Conservation (phyloP, 441 rosid genomes). For the Mallotus repandus region DNA sequence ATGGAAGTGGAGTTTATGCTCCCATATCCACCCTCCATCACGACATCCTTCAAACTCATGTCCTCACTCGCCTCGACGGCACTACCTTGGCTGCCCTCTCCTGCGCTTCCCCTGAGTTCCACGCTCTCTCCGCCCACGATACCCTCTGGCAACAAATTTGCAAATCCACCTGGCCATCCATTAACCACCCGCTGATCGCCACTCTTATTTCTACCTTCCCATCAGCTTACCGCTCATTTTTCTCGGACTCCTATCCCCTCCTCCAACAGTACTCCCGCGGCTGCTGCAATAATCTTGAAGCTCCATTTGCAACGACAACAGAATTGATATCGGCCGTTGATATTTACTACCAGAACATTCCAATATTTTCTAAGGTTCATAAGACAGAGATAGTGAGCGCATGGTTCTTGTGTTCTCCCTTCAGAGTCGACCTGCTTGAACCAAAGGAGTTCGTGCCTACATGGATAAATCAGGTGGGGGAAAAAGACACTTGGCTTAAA, state of each 20-base stretch:
- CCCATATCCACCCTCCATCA: conserved; percentile 46
- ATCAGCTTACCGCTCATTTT: conserved; percentile 63
- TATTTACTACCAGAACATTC: conserved; percentile 38
- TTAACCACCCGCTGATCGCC: conserved; percentile 35
- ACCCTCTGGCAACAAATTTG: conserved; percentile 60
- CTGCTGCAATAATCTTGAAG: neutral
- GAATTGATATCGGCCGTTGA: conserved; percentile 73
- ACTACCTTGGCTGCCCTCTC: conserved; percentile 57
- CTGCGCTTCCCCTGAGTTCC: conserved; percentile 57
- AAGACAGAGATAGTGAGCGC: conserved; percentile 40
- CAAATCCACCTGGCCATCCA: conserved; percentile 63
- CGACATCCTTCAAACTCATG: conserved; percentile 55
- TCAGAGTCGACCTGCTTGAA: conserved; percentile 63
- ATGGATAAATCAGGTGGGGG: conserved; percentile 14
- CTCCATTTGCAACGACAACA: neutral
- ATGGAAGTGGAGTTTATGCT: neutral
- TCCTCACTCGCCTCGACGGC: conserved; percentile 77
- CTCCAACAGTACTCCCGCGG: conserved; percentile 28
- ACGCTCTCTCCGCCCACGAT: conserved; percentile 45
- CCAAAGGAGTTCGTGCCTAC: conserved; percentile 46
- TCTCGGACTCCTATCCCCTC: conserved; percentile 62
- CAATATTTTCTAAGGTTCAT: conserved; percentile 49
- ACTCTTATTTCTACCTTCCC: conserved; percentile 50
- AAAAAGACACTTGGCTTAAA: conserved; percentile 32
- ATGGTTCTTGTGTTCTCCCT: conserved; percentile 66